Base-by-base conservation (phyloP, 2,329 filamentous ascomycete species). In the Coccinonectria pachysandricola region DNA sequence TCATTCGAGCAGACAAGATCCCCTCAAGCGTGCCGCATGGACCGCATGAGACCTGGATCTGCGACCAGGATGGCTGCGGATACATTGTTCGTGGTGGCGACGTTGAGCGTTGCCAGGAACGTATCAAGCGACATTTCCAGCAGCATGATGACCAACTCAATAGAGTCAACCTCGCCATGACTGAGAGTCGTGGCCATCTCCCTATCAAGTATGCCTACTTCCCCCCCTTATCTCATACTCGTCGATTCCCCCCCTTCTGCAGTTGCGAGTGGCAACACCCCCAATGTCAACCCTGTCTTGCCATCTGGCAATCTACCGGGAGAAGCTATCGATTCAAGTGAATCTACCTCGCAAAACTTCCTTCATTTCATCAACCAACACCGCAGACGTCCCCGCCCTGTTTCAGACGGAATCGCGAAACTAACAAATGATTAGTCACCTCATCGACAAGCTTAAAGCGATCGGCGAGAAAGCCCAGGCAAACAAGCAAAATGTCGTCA, bases 81-180 rank as follows among this genome's bases (percentile, higher is more conserved):
- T 75, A 75, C 39, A 62, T 75, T 20, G 71, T 83, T 8, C 75
- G 75, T 34, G 65, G 64, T 3, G 72, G 71, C n/a, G 66, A 72
- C 22, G 61, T 68, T 21, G 53, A 64, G 3, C 59, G 64, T 1
- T 70, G 69, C 13, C 65, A 71, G 32, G 54, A 60, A 4, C 53
- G 70, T 7, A 77, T 84, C 23, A 60, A 59, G 11, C 58, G 67
- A 24, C 79, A 85, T 45, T 67, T 76, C 19, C 36, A 60, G 19
- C 58, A 68, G 27, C 79, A 84, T 43, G 68, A 73, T 20, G 58
- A 62, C 26, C 67, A 71, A 32, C 56, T 66, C 10, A 50, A 63
- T 49, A 57, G 59, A 41, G 55, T 63, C 32, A 60, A 61, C 24
- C 55, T 74, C 15, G 70, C 69, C 14, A 52, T 79, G 25, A 62